Evolutionary conservation across 495 filamentous ascomycete species (phyloP), one percentile per base, ranked within the genome.

Genomic region (Delitschia confertaspora): DNA sequence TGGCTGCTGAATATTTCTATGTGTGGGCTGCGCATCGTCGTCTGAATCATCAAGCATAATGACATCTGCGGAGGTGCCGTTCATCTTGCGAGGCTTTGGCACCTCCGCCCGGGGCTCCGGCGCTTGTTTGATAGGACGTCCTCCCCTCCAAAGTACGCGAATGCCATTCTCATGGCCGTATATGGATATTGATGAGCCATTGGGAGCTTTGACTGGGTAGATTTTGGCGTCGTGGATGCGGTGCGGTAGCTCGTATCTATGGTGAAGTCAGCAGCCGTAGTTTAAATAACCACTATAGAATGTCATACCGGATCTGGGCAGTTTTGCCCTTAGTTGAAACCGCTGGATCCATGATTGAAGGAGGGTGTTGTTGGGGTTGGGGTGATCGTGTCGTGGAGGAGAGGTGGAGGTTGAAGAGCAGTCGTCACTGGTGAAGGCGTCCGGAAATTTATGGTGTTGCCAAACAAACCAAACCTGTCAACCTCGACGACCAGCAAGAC

Each of bases 1-100:
- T 18, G 33, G 31, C 6, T 38, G 11, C 14, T 52, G 38, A 31
- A 63, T 56, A 8, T 51, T 59, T 3, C 74, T 69, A 45, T 73
- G 63, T 36, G 71, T 69, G 19, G 72, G 59, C 33, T 70, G 69
- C 39, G 73, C 60, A 27, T 89, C 86, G 24, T 88, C 83, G 47
- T 91, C 84, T 0, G 83, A 88, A 58, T 86, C 82, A 29, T 86
- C 73, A 26, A 85, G 72, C 75, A 91, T 86, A 22, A 88, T 67
- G 1, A 72, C 68, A 56, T 85, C 78, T 14, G 68, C 66, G 35
- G 47, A 58, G 25, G 47, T 53, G 4, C 65, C 62, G 37, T 60
- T 61, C 33, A 51, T 41, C 37, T 65, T 67, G 2, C 55, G 19
- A 16, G 62, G 56, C 35, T 51, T 55, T 33, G 62, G 38, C 51